Evolutionary conservation across 78 protist genomes (phyloP).

Genomic region (Polysphondylium violaceum): DNA sequence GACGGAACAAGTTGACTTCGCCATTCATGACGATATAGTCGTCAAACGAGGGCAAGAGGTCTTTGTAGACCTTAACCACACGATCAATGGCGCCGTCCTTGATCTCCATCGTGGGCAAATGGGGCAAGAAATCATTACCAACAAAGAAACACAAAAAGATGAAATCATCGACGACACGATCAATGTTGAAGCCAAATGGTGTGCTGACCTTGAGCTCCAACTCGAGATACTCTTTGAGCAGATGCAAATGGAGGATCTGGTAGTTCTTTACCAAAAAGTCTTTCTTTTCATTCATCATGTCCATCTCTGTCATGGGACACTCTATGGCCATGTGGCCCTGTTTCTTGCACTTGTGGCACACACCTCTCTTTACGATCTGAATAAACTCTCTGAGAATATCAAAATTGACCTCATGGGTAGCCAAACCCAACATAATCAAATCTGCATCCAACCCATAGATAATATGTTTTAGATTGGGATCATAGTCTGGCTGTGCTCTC

Average conservation of each 20-base stretch:
- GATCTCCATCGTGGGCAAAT: conserved; percentile 96
- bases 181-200: conserved; percentile 88
- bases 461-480: conserved; percentile 85
- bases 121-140: conserved; percentile 99
- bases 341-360: not conserved
- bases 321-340: not conserved
- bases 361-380: not conserved
- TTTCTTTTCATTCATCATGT: not conserved
- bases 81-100: conserved; percentile 93
- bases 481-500: conserved; percentile 82
- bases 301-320: not conserved
- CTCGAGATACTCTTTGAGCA: conserved; percentile 82
- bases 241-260: conserved; percentile 53
- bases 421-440: conserved; percentile 97
- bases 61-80: conserved; percentile 81
- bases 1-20: conserved; percentile 18
- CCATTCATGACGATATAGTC: conserved; percentile 54
- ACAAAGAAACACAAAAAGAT: conserved; percentile 97
- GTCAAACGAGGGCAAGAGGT: conserved; percentile 53
- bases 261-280: conserved; percentile 40
- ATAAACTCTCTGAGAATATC: conserved; percentile 92
- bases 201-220: conserved; percentile 16
- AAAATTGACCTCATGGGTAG: conserved; percentile 98
- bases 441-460: conserved; percentile 98
- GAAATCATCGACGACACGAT: conserved; percentile 96